Evolutionary conservation across 768 basidiomycete genomes (phyloP).

Genomic region (Melanogaster broomeanus): DNA sequence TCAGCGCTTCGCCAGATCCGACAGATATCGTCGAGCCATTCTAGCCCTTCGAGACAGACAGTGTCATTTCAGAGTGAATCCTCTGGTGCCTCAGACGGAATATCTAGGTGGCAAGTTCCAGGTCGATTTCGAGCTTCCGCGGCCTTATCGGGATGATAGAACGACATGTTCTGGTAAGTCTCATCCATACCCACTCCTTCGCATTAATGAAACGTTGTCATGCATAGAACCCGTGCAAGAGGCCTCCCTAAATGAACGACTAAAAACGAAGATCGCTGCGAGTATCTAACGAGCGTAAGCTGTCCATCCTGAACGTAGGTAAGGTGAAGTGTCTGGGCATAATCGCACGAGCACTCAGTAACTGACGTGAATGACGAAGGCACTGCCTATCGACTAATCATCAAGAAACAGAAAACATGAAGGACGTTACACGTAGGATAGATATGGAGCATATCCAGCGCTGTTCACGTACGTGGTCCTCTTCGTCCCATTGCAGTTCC

Average conservation of each 20-base stretch:
- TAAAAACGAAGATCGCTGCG: slow-evolving; percentile 2
- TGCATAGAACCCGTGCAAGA: slow-evolving; percentile 2
- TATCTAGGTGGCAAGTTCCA: too few species aligned
- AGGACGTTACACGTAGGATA: slow-evolving; percentile 17
- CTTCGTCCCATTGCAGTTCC: slow-evolving; percentile 31
- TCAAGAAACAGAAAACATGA: background rate
- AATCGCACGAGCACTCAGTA: slow-evolving; percentile 14
- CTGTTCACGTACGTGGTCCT: slow-evolving; percentile 31
- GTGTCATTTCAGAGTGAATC: too few species aligned
- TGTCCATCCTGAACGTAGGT: slow-evolving; percentile 10
- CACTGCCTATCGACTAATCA: slow-evolving; percentile 16
- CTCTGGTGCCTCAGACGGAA: too few species aligned
- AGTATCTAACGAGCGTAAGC: slow-evolving; percentile 21
- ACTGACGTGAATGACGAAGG: slow-evolving; percentile 12
- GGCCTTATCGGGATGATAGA: too few species aligned
- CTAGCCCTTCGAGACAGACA: too few species aligned
- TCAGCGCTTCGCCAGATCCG: too few species aligned
- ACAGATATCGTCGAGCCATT: too few species aligned
- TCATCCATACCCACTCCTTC: too few species aligned
- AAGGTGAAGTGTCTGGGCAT: slow-evolving; percentile 22
- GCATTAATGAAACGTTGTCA: background rate
- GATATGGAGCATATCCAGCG: slow-evolving; percentile 28
- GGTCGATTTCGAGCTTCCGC: too few species aligned
- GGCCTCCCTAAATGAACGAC: slow-evolving; percentile 19
- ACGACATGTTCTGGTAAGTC: too few species aligned